These are phyloP conservation scores for Chamaecrista fasciculata DNA, from an alignment of 306 rosid species.

Conservation along the genomic window DNA sequence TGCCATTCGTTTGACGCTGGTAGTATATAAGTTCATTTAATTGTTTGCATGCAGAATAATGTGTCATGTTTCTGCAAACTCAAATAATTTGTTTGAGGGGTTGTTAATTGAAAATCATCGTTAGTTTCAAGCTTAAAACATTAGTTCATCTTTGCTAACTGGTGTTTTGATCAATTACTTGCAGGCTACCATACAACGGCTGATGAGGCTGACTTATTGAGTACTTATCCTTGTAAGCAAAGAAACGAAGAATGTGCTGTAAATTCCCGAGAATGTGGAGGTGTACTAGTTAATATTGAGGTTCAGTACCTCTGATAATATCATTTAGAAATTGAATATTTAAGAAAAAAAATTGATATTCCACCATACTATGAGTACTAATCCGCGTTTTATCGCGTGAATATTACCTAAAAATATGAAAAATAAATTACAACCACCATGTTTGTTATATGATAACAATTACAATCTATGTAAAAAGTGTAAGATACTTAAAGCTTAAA, in stretches of 20 bases:
- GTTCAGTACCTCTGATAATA: neutral
- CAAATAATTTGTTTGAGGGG: too few species aligned
- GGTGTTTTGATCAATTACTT: neutral
- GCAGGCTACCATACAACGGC: conserved; percentile 67
- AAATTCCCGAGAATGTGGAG: neutral
- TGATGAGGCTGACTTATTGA: conserved; percentile 14
- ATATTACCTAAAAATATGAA: too few species aligned
- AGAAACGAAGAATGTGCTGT: neutral
- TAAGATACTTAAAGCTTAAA: too few species aligned
- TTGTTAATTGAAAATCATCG: neutral
- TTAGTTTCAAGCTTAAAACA: neutral
- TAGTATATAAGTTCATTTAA: too few species aligned
- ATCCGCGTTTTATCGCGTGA: neutral
- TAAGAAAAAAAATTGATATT: neutral
- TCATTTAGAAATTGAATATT: neutral
- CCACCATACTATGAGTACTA: neutral
- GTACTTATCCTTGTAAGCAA: neutral
- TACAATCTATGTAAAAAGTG: too few species aligned
- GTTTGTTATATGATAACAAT: too few species aligned
- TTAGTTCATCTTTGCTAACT: neutral
- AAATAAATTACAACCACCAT: neutral
- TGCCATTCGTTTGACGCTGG: too few species aligned
- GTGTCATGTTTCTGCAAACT: too few species aligned
- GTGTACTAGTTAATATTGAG: conserved; percentile 6
- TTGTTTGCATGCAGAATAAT: too few species aligned